Evolutionary conservation across 345 rosid genomes (phyloP), one percentile per base, ranked within the genome.

Genomic region (Moricandia moricandioides): DNA sequence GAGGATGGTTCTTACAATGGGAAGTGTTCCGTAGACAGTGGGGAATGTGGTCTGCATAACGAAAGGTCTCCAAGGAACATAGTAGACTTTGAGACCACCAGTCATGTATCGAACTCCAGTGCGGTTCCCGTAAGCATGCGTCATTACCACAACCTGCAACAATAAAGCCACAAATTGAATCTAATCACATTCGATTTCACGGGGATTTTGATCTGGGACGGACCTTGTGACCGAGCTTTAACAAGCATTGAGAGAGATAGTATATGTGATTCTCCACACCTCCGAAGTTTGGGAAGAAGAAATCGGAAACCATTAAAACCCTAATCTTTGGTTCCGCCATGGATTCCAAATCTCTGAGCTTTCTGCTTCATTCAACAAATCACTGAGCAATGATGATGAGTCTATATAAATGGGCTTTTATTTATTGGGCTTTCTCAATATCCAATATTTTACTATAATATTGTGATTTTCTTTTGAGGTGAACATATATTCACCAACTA

Each of bases 171-270:
- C 35, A 33, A 6, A 21, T 21, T 21, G 24, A 0, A 21, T 21
- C 24, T 21, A 21, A 21, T 21, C 24, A 21, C 24, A 21, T 21
- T 21, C 24, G 35, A 33, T 5, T 33, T 33, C 35, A 33, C 35
- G 47, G 47, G 47, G 4, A 21, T 59, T 21, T 21, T 21, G 24
- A 21, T 21, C 1, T 21, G 24, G 2, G 24, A 21, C 24, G 1
- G 51, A 95, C 99, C 98, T 90, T 95, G 87, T 90, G 98, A 27
- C 98, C 97, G 65, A 90, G 97, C 84, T 90, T 83, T 69, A 95
- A 77, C 58, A 92, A 80, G 84, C 98, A 95, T 66, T 92, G 99
- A 33, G 98, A 95, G 37, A 95, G 86, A 76, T 86, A 95, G 65
- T 92, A 95, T 57, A 95, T 88, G 82, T 95, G 98, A 82, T 79